Base-by-base conservation (phyloP, 768 basidiomycete species). In the Lactarius trivialis region DNA sequence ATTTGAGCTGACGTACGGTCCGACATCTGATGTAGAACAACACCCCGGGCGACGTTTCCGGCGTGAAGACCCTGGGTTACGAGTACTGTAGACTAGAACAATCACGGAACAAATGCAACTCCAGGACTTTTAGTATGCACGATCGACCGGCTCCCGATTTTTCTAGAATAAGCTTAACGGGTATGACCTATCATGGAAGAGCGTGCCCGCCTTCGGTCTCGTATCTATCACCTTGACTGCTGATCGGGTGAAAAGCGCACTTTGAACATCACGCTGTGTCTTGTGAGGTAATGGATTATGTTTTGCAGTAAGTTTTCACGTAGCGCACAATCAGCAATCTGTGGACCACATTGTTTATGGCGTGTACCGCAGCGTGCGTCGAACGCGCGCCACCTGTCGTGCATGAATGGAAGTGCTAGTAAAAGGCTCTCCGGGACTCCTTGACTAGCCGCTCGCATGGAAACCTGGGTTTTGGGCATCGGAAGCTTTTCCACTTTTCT, bases 181-280 rank as follows among this genome's bases (percentile, higher is more conserved):
- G 34, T 54, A 26, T 24, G 30, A 26, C 19, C 24, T 5, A 30
- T 55, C 19, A 39, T 3, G 15, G 36, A 34, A 21, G n/a, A 8
- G 43, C 28, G 34, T 55, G 34, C 21, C 15, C 17, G 4, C 14
- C 24, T 12, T 11, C 41, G 26, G 54, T 45, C 41, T 11, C n/a
- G 28, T 21, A n/a, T 43, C 15, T 49, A 37, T 32, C 4, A 43
- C 24, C 14, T 55, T 30, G 54, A 21, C 48, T 36, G 55, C 28
- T 45, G 55, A 61, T 56, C 60, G 37, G 48, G 41, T 61, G 60
- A 50, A 36, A 37, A 37, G 55, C 53, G 36, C 36, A 34, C 59
- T 15, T 32, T 32, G 19, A 26, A 49, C 19, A 21, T 55, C 60
- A 61, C 60, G 36, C 50, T 36, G 34, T 60, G 36, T 50, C 50